Conservation (phyloP, 2,329 filamentous ascomycete genomes). For the Hysterium pulicare region DNA sequence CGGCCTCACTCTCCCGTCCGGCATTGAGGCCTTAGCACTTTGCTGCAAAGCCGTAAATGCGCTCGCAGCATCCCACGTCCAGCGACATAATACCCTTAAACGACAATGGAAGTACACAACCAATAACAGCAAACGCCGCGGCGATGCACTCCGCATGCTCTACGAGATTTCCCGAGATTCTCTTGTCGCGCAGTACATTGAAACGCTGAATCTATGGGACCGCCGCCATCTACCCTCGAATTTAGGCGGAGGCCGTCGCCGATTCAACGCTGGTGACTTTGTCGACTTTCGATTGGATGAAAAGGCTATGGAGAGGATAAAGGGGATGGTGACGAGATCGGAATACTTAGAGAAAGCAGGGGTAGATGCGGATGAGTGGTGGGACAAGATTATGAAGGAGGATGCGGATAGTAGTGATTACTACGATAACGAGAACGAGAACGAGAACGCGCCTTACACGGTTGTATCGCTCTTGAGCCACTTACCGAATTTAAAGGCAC, state of each 20-base stretch:
- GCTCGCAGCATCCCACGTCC: conserved; percentile 23
- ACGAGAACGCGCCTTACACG: conserved; percentile 17
- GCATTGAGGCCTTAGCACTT: conserved; percentile 28
- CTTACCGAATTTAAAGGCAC: conserved; percentile 26
- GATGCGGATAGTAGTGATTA: too few species aligned
- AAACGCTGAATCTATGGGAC: conserved; percentile 25
- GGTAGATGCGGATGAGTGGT: conserved; percentile 23
- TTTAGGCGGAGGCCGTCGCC: too few species aligned
- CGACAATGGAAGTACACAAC: conserved; percentile 21
- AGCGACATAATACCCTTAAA: conserved; percentile 25
- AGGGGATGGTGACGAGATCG: conserved; percentile 13
- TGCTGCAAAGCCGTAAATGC: conserved; percentile 26
- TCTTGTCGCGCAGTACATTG: conserved; percentile 28
- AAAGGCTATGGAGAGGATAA: conserved; percentile 18
- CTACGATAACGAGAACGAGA: conserved; percentile 16
- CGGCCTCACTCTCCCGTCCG: conserved; percentile 20
- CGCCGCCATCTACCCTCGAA: too few species aligned
- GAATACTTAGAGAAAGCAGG: conserved; percentile 7
- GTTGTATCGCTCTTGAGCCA: conserved; percentile 23
- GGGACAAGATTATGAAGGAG: conserved; percentile 20
- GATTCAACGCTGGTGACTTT: not conserved
- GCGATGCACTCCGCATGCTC: conserved; percentile 22
- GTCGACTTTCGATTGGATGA: conserved; percentile 18
- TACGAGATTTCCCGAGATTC: conserved; percentile 25
- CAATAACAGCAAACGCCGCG: conserved; percentile 18